phyloP scores from a whole-genome alignment of 305 asterid genomes.

The Nicotiana rustica region DNA sequence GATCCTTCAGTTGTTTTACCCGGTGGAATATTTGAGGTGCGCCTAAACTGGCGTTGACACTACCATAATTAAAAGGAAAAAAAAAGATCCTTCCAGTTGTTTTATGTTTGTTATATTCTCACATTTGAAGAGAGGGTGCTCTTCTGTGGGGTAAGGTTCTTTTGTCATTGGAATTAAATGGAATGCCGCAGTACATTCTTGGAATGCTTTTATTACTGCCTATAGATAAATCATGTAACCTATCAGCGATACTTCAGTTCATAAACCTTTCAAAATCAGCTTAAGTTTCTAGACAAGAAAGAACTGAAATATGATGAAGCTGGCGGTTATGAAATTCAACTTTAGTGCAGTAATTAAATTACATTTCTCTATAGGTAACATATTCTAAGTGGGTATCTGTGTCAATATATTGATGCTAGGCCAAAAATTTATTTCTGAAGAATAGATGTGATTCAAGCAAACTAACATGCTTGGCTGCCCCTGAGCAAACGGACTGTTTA shows the following conservation, averaged over 20 bases:
- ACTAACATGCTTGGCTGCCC: neutral
- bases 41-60: no score
- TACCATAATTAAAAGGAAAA: no score
- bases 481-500: neutral
- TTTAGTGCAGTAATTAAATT: neutral
- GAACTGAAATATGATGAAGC: neutral
- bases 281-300: neutral
- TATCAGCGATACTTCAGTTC: constrained; percentile 4
- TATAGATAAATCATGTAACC: constrained; percentile 5
- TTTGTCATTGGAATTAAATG: neutral
- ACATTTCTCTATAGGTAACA: neutral
- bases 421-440: neutral
- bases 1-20: neutral
- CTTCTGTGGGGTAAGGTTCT: neutral
- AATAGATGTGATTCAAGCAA: neutral
- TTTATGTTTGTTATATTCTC: neutral
- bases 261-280: neutral
- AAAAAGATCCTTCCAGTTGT: neutral
- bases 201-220: neutral
- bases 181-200: neutral
- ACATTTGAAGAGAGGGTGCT: neutral
- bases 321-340: neutral
- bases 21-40: no score
- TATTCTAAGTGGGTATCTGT: neutral
- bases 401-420: neutral